These are phyloP conservation scores for Neonothopanus nambi DNA, from an alignment of 1,284 basidiomycete genomes.

Conservation along the genomic window DNA sequence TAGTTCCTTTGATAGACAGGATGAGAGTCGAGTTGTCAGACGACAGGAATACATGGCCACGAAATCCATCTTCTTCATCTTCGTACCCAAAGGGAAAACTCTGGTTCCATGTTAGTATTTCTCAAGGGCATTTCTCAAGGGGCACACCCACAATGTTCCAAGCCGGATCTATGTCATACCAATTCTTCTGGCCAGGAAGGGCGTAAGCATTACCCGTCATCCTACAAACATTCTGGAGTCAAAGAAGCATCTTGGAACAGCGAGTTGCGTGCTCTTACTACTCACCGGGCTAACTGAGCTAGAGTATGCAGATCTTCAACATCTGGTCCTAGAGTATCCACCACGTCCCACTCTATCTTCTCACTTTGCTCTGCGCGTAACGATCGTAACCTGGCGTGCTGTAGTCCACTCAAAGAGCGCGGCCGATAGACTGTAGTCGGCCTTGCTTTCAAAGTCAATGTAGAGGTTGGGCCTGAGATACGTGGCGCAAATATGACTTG, in stretches of 20 bases:
- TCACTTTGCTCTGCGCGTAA: slow-evolving; percentile 46
- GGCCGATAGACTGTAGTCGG: slow-evolving; percentile 65
- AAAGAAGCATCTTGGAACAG: not conserved
- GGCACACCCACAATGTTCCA: slow-evolving; percentile 68
- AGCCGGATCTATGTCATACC: slow-evolving; percentile 78
- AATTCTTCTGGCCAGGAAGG: slow-evolving; percentile 64
- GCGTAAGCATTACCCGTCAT: slow-evolving; percentile 94
- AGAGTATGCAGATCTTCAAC: slow-evolving; percentile 82
- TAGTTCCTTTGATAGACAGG: slow-evolving; percentile 95
- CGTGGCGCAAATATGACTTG: too few species aligned
- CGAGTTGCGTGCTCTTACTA: not conserved
- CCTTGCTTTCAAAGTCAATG: slow-evolving; percentile 39
- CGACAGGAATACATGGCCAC: slow-evolving; percentile 88
- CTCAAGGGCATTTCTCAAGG: not conserved
- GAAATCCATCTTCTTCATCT: slow-evolving; percentile 75
- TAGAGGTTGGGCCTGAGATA: too few species aligned
- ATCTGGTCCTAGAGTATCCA: slow-evolving; percentile 65
- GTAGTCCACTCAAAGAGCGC: slow-evolving; percentile 47
- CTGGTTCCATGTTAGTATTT: slow-evolving; percentile 34
- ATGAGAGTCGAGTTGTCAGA: slow-evolving; percentile 83
- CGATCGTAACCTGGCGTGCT: slow-evolving; percentile 54
- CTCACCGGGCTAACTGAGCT: slow-evolving; percentile 57
- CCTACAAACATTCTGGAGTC: slow-evolving; percentile 40
- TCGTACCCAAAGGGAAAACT: slow-evolving; percentile 94
- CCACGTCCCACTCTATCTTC: slow-evolving; percentile 56